A percentile compares a stretch with the other conserved stretches of the same genome.
phyloP scores from a whole-genome alignment of 306 rosid species.

The Fragaria ananassa region DNA sequence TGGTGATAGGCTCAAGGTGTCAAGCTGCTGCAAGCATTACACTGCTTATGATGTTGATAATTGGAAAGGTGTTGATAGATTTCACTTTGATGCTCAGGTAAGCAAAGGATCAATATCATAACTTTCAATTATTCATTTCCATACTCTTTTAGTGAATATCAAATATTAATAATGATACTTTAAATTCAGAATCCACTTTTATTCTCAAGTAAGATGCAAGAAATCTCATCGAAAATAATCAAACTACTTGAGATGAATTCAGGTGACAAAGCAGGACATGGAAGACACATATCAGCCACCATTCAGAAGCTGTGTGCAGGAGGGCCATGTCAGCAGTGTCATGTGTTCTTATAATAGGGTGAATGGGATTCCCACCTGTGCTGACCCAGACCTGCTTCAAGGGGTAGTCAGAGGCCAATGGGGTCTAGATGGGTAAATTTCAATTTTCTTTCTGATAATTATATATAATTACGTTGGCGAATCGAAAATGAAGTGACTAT shows the following conservation, averaged over 20 bases:
- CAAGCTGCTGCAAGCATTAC: slow-evolving; percentile 88
- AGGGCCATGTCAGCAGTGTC: slow-evolving; percentile 79
- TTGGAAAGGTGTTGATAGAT: slow-evolving; percentile 71
- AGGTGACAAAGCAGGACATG: slow-evolving; percentile 80
- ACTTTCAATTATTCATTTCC: background rate
- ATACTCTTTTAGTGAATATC: background rate
- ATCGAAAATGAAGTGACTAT: background rate
- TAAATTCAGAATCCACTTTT: background rate
- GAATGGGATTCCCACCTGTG: slow-evolving; percentile 84
- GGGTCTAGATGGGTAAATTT: slow-evolving; percentile 64
- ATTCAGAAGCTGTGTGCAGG: slow-evolving; percentile 69
- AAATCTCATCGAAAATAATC: background rate
- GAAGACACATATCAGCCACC: slow-evolving; percentile 84
- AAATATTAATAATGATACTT: background rate
- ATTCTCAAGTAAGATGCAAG: background rate
- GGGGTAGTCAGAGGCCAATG: slow-evolving; percentile 67
- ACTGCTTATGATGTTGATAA: slow-evolving; percentile 77
- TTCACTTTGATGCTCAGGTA: slow-evolving; percentile 79
- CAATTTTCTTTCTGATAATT: background rate
- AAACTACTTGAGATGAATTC: background rate
- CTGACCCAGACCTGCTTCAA: slow-evolving; percentile 73
- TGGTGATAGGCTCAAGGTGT: slow-evolving; percentile 64
- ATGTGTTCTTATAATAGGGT: slow-evolving; percentile 90
- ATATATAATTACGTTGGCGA: background rate
- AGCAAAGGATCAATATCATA: background rate